phyloP scores from a whole-genome alignment of 179 eudicot species.

The Beta lomatogona region DNA sequence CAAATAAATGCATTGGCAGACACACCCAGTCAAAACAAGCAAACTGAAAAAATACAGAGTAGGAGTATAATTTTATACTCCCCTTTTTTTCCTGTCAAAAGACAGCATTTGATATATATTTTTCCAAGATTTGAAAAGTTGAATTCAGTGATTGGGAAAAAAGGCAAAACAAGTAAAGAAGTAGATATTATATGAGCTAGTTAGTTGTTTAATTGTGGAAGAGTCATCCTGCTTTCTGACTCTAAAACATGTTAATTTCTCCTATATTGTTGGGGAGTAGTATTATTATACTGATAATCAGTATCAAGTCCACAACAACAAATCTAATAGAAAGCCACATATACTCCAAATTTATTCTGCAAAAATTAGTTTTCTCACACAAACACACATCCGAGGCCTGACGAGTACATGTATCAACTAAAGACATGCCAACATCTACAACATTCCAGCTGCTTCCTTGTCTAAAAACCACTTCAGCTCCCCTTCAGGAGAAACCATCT shows the following conservation, averaged over 20 bases:
- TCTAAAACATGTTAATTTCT: neutral
- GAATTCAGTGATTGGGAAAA: too few relatives aligned
- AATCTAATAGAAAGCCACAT: neutral
- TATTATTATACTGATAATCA: neutral
- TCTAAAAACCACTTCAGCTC: slow-evolving; percentile 73
- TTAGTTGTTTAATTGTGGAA: too few relatives aligned
- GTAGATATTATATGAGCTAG: too few relatives aligned
- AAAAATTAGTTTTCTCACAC: neutral
- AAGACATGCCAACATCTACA: slow-evolving; percentile 30
- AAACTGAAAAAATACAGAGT: too few relatives aligned
- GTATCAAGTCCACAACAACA: neutral
- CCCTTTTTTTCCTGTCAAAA: too few relatives aligned
- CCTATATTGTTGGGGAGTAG: neutral
- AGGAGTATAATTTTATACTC: too few relatives aligned
- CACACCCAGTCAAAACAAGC: too few relatives aligned
- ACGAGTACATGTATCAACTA: neutral
- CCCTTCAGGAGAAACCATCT: slow-evolving; percentile 64
- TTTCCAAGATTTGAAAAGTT: too few relatives aligned
- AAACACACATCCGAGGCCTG: neutral
- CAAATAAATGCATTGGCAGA: too few relatives aligned
- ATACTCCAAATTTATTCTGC: slow-evolving; percentile 9
- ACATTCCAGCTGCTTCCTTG: slow-evolving; percentile 65
- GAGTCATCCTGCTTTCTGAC: too few relatives aligned
- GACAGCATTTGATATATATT: too few relatives aligned
- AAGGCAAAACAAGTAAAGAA: too few relatives aligned